Percentiles rank a stretch among this genome's conserved stretches.
Evolutionary conservation across 345 rosid species (phyloP).

Genomic region (Raphanus raphanistrum): DNA sequence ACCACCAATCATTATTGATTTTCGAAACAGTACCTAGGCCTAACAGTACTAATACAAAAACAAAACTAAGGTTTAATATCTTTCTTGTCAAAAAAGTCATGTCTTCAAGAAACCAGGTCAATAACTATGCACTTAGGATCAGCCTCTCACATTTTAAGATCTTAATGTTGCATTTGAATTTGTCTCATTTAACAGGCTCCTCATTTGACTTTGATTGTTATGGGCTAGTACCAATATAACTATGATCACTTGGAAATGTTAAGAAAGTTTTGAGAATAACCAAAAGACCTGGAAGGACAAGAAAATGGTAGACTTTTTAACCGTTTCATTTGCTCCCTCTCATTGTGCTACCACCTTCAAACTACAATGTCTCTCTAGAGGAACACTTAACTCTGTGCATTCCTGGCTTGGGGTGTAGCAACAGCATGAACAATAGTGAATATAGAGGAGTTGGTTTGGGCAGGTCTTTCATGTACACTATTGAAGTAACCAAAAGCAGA

Average conservation of each 20-base stretch:
- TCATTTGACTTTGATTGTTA: not conserved
- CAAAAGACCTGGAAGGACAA: conserved; percentile 1
- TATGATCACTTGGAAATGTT: not conserved
- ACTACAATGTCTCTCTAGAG: not conserved
- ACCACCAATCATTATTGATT: conserved; percentile 30
- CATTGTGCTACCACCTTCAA: not conserved
- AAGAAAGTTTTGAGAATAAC: conserved; percentile 5
- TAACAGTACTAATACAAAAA: conserved; percentile 8
- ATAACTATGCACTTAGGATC: too few relatives aligned
- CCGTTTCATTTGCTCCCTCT: not conserved
- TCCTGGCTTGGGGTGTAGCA: not conserved
- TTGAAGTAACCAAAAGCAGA: conserved; percentile 6
- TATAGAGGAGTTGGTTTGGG: not conserved
- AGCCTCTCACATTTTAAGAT: not conserved
- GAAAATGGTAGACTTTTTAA: not conserved
- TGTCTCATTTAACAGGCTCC: not conserved
- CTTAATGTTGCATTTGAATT: not conserved
- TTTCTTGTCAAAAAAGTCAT: not conserved
- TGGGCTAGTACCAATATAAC: too few relatives aligned
- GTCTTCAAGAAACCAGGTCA: conserved; percentile 5
- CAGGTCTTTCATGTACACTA: conserved; percentile 14
- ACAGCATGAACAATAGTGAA: conserved; percentile 14
- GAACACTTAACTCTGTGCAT: not conserved
- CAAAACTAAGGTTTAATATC: not conserved
- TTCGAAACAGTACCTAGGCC: conserved; percentile 19